phyloP scores from a whole-genome alignment of 2,329 filamentous ascomycete species.

The Capronia americana region DNA sequence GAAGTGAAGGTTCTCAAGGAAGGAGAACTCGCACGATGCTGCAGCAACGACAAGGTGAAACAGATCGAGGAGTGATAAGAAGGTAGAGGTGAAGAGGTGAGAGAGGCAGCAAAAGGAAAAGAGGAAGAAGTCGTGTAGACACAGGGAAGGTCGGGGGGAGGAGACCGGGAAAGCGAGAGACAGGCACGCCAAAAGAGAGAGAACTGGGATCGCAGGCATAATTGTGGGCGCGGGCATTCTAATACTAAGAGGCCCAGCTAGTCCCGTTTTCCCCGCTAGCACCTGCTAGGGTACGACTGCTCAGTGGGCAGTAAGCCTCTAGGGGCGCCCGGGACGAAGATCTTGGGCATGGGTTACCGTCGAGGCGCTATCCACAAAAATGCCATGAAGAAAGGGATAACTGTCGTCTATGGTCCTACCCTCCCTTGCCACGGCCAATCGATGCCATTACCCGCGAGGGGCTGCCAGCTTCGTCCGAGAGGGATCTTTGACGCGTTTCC shows the following conservation, averaged over 20 bases:
- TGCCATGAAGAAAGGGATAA: conserved; percentile 10
- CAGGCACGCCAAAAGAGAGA: conserved; percentile 28
- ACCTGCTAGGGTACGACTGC: conserved; percentile 7
- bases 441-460: conserved; percentile 11
- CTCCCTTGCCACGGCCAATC: conserved; percentile 5
- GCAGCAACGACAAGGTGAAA: conserved; percentile 37
- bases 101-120: conserved; percentile 24
- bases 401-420: conserved; percentile 2
- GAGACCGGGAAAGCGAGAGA: conserved; percentile 30
- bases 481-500: conserved; percentile 3
- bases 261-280: conserved; percentile 15
- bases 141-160: conserved; percentile 22
- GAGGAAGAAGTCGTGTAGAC: conserved; percentile 24
- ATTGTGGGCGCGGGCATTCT: conserved; percentile 19
- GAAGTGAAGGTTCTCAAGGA: conserved; percentile 35
- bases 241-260: conserved; percentile 20
- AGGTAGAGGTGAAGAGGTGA: conserved; percentile 11
- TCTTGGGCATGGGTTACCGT: conserved; percentile 20
- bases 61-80: conserved; percentile 26
- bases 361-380: conserved; percentile 3
- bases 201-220: conserved; percentile 13
- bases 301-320: conserved; percentile 14
- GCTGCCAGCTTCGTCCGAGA: conserved; percentile 1
- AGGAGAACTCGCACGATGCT: conserved; percentile 26
- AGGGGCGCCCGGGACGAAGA: conserved; percentile 13